Evolutionary conservation across 139 green algal genomes (phyloP).

Genomic region (Volvox reticuliferus): DNA sequence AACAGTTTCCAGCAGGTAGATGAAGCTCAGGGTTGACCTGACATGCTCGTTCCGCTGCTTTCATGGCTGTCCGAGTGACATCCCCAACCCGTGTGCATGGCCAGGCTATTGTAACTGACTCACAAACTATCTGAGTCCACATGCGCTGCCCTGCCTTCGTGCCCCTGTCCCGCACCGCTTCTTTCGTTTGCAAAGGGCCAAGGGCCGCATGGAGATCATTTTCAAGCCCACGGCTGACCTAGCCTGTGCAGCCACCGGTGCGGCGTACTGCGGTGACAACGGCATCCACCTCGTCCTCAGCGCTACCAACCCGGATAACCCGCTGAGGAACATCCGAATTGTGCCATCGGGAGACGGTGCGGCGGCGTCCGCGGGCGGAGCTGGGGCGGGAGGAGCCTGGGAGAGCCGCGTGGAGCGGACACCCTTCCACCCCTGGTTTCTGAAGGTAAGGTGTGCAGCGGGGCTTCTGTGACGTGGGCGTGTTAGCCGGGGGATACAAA

Average conservation of each 20-base stretch:
- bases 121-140: too few relatives aligned
- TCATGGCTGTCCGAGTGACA: too few relatives aligned
- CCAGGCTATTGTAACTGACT: too few relatives aligned
- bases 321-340: conserved; percentile 48
- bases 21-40: too few relatives aligned
- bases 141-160: too few relatives aligned
- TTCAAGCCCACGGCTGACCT: conserved; percentile 49
- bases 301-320: conserved; percentile 48
- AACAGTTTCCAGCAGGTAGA: conserved; percentile 32
- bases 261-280: conserved; percentile 37
- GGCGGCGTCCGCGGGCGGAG: conserved; percentile 18
- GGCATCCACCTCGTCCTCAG: conserved; percentile 26
- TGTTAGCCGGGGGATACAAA: too few relatives aligned
- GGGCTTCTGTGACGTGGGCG: not conserved
- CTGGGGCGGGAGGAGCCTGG: conserved; percentile 36
- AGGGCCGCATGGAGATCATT: conserved; percentile 43
- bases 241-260: conserved; percentile 34
- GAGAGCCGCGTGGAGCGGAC: conserved; percentile 9
- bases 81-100: too few relatives aligned
- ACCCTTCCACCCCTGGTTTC: conserved; percentile 58
- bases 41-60: too few relatives aligned
- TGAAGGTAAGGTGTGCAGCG: conserved; percentile 30
- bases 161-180: too few relatives aligned
- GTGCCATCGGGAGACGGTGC: conserved; percentile 3
- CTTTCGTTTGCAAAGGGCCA: too few relatives aligned